Evolutionary conservation across 176 grass and related monocot species (phyloP), one percentile per base, ranked within the genome.

Genomic region (Oryza nivara): DNA sequence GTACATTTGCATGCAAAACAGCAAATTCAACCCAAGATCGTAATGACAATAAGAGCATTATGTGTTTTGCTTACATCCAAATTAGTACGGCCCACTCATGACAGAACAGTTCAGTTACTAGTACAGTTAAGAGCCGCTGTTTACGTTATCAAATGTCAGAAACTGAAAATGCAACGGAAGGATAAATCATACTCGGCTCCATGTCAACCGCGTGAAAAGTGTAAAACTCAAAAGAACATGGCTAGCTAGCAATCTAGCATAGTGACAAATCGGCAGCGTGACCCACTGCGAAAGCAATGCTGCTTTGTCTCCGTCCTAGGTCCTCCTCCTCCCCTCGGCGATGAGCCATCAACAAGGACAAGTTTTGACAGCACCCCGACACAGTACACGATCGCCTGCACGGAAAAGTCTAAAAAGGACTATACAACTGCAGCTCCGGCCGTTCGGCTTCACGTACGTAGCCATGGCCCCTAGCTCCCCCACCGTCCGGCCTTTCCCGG

Each of bases 401-500:
- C 73, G 6, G 68, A 66, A 6, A 67, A 67, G 45, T 28, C 88
- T 9, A 44, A 34, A 65, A 58, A 20, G 54, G 44, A 15, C 70
- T 68, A 8, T 67, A 61, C 45, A 65, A 23, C 28, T 2, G 49
- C 54, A 63, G 9, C 22, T 26, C 5, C 3, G 11, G 20, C 13
- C 66, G 73, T 25, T 36, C 9, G 6, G 7, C 66, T 43, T 73
- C 51, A 26, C 26, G 26, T 26, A 44, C 67, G 68, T 72, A 45
- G 84, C 40, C 25, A 20, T 32, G 75, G 9, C 76, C 77, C 35
- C 22, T 22, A 4, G 4, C 36, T 5, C 36, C 38, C 38, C 38
- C 7, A 5, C 67, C 61, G 85, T 76, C 49, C 74, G 64, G 30
- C 65, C 72, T 22, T 70, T 89, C 83, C 76, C 52, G 65, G 82